These are phyloP conservation scores for Hymenoscyphus occultus DNA, from an alignment of 2,329 filamentous ascomycete species.

Conservation along the genomic window DNA sequence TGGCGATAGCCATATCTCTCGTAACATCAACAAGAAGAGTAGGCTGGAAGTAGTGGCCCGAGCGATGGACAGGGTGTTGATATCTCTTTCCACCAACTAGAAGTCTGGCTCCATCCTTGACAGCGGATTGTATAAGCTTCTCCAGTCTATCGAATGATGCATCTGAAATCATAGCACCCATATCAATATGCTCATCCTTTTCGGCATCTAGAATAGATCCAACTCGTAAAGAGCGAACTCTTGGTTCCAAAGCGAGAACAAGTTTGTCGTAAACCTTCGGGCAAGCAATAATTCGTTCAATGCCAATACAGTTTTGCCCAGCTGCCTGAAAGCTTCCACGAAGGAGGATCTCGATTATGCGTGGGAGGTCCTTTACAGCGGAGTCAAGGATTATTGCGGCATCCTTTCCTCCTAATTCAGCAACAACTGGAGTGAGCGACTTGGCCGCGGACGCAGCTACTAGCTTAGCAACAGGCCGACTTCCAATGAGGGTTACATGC, in stretches of 20 bases:
- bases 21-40: slow-evolving; percentile 91
- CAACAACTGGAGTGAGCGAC: slow-evolving; percentile 79
- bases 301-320: slow-evolving; percentile 96
- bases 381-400: slow-evolving; percentile 87
- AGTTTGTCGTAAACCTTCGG: slow-evolving; percentile 74
- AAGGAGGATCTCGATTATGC: slow-evolving; percentile 79
- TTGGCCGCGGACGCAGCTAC: slow-evolving; percentile 85
- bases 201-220: slow-evolving; percentile 61
- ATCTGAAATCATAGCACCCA: slow-evolving; percentile 87
- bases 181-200: slow-evolving; percentile 59
- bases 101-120: slow-evolving; percentile 73
- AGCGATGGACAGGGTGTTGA: slow-evolving; percentile 67
- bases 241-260: slow-evolving; percentile 65
- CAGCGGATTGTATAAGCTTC: slow-evolving; percentile 70
- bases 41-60: slow-evolving; percentile 87
- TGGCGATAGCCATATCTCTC: slow-evolving; percentile 78
- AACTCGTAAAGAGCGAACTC: slow-evolving; percentile 70
- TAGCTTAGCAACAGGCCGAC: slow-evolving; percentile 77
- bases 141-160: slow-evolving; percentile 75
- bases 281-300: slow-evolving; percentile 85
- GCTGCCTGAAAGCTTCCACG: slow-evolving; percentile 92
- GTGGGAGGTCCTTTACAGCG: slow-evolving; percentile 56
- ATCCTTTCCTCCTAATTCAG: slow-evolving; percentile 94
- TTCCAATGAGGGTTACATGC: slow-evolving; percentile 96
- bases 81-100: slow-evolving; percentile 75